Conservation (phyloP, 495 filamentous ascomycete genomes). For the Neurospora discreta region DNA sequence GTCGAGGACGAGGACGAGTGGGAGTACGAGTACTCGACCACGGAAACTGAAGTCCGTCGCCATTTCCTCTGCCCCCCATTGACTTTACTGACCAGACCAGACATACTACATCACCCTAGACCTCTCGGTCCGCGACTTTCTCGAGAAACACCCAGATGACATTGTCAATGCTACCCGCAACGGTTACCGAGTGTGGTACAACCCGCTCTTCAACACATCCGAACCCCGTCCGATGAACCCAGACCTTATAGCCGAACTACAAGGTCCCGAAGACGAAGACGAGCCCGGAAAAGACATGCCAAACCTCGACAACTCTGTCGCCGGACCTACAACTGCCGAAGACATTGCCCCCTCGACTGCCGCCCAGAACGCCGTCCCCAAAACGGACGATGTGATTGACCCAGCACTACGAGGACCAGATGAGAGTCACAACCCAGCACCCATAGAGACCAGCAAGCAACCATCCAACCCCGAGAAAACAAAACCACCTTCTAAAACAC, state of each 20-base stretch:
- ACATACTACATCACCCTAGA: slow-evolving; percentile 47
- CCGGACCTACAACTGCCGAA: slow-evolving; percentile 3
- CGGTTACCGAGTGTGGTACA: slow-evolving; percentile 27
- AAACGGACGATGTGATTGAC: slow-evolving; percentile 3
- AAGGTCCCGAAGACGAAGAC: slow-evolving; percentile 20
- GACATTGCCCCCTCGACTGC: neutral
- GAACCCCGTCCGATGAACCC: slow-evolving; percentile 9
- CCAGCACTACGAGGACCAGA: slow-evolving; percentile 4
- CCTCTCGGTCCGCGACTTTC: slow-evolving; percentile 39
- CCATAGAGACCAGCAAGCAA: neutral
- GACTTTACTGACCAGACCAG: slow-evolving; percentile 13
- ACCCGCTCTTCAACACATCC: slow-evolving; percentile 20
- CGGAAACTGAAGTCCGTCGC: slow-evolving; percentile 38
- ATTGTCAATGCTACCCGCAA: slow-evolving; percentile 18
- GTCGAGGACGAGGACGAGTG: slow-evolving; percentile 38
- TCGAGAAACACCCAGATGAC: slow-evolving; percentile 21
- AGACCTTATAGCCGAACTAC: slow-evolving; percentile 16
- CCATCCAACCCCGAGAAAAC: slow-evolving; percentile 10
- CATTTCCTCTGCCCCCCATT: too few species aligned
- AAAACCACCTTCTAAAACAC: slow-evolving; percentile 11
- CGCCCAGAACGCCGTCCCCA: neutral
- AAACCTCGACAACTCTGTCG: slow-evolving; percentile 15
- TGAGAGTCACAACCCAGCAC: neutral
- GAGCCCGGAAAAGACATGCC: slow-evolving; percentile 15
- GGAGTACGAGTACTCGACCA: slow-evolving; percentile 48